Conservation (phyloP, 176 grass and related monocot species). For the Eleusine coracana region DNA sequence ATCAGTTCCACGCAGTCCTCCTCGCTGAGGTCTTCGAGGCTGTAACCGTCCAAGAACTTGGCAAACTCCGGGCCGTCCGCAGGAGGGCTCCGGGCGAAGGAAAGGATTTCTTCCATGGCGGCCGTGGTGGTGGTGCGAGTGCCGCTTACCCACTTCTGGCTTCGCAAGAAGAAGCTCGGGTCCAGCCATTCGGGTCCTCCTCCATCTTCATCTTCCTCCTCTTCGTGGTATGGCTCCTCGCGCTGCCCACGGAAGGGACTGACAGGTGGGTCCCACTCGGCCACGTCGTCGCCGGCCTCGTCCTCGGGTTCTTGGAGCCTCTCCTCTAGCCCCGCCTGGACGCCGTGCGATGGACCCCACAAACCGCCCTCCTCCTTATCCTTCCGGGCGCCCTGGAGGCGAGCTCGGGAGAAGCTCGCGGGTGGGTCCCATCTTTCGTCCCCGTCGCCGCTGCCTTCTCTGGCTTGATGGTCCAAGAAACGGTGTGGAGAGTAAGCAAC, state of each 20-base stretch:
- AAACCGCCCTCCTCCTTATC: not conserved
- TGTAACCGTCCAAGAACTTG: slow-evolving; percentile 24
- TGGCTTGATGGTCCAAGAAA: not conserved
- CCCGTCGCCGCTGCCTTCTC: not conserved
- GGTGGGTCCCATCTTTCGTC: not conserved
- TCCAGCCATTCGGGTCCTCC: slow-evolving; percentile 31
- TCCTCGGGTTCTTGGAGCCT: not conserved
- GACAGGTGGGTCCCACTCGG: slow-evolving; percentile 31
- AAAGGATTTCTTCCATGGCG: slow-evolving; percentile 49
- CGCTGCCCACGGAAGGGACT: not conserved
- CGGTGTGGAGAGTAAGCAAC: not conserved
- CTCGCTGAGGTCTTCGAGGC: not conserved
- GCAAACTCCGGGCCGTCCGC: slow-evolving; percentile 8
- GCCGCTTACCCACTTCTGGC: slow-evolving; percentile 7
- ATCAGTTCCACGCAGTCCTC: slow-evolving; percentile 15
- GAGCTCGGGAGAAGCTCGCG: not conserved
- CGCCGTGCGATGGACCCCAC: not conserved
- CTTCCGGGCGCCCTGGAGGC: not conserved
- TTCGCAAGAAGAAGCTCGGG: slow-evolving; percentile 31
- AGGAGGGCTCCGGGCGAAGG: slow-evolving; percentile 13
- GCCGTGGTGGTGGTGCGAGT: slow-evolving; percentile 3
- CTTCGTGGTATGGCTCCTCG: slow-evolving; percentile 3
- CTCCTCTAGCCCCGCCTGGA: not conserved
- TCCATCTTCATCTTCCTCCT: slow-evolving; percentile 2
- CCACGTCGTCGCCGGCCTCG: not conserved